These are phyloP conservation scores for Linanthus parryae DNA, from an alignment of 148 eudicot genomes.

Conservation along the genomic window DNA sequence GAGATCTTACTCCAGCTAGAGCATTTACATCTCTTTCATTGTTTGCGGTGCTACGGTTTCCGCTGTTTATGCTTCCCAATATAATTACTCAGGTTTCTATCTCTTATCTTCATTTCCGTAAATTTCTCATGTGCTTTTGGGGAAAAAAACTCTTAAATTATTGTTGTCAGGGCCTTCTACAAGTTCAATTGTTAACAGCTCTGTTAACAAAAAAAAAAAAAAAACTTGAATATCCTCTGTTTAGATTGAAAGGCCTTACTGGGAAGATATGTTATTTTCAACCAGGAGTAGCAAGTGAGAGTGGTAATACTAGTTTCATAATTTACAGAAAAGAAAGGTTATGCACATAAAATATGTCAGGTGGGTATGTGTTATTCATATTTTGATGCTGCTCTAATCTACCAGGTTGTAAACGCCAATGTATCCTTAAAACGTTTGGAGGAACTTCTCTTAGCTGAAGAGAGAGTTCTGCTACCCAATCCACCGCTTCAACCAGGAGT, in stretches of 20 bases:
- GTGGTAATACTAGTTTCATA: no score
- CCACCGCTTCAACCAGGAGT: slow-evolving; percentile 72
- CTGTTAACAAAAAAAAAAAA: no score
- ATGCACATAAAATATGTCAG: no score
- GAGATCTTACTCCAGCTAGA: slow-evolving; percentile 91
- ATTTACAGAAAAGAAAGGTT: no score
- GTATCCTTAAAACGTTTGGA: slow-evolving; percentile 91
- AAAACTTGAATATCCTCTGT: no score
- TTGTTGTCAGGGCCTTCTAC: no score
- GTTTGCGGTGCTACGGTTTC: slow-evolving; percentile 84
- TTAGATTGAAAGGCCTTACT: no score
- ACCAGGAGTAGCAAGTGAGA: no score
- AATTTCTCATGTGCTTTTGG: slow-evolving; percentile 1
- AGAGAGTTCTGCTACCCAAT: slow-evolving; percentile 75
- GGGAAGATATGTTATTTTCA: no score
- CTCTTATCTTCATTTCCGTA: not conserved
- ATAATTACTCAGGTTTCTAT: slow-evolving; percentile 76
- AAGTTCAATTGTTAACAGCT: no score
- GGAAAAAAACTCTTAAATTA: no score
- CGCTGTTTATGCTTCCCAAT: slow-evolving; percentile 93
- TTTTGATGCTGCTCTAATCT: slow-evolving; percentile 1
- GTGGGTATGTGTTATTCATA: not conserved
- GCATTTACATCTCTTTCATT: slow-evolving; percentile 95
- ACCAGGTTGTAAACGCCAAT: slow-evolving; percentile 84
- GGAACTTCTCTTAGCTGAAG: slow-evolving; percentile 87